These are phyloP conservation scores for Moricandia arvensis DNA, from an alignment of 345 rosid species.

Conservation along the genomic window DNA sequence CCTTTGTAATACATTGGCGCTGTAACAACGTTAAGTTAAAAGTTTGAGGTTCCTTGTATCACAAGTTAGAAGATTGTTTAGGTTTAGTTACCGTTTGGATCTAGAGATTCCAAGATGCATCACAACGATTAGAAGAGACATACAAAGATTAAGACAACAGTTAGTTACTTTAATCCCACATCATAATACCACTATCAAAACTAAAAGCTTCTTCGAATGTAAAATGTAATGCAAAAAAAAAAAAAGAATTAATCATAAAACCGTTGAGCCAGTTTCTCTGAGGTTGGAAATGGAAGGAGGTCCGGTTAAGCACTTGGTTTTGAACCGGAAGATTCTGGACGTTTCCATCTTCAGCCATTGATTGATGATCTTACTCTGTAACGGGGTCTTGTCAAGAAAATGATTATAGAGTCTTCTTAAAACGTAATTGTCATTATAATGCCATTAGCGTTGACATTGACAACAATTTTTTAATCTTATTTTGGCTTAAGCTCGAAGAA, in stretches of 20 bases:
- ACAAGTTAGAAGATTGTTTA: not conserved
- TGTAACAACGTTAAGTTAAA: constrained; percentile 18
- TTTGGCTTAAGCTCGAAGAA: not conserved
- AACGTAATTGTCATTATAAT: not conserved
- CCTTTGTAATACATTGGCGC: constrained; percentile 82
- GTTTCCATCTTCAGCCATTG: constrained; percentile 33
- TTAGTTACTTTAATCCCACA: not conserved
- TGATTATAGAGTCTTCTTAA: not conserved
- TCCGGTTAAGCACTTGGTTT: constrained; percentile 11
- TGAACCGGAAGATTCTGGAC: constrained; percentile 10
- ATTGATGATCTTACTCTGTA: not conserved
- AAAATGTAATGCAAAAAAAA: not conserved
- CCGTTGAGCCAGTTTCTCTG: constrained; percentile 46
- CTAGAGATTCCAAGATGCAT: constrained; percentile 13
- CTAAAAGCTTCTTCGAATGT: not conserved
- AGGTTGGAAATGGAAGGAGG: constrained; percentile 45
- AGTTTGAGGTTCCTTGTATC: not conserved
- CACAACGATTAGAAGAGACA: not conserved
- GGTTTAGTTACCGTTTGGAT: constrained; percentile 25
- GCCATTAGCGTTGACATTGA: constrained; percentile 16
- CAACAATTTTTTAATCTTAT: not conserved
- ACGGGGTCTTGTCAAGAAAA: constrained; percentile 9
- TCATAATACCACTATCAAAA: not conserved
- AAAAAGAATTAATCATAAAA: constrained; percentile 14
- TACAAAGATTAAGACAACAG: not conserved